Evolutionary conservation across 495 filamentous ascomycete genomes (phyloP).

Genomic region (Xylaria longipes): DNA sequence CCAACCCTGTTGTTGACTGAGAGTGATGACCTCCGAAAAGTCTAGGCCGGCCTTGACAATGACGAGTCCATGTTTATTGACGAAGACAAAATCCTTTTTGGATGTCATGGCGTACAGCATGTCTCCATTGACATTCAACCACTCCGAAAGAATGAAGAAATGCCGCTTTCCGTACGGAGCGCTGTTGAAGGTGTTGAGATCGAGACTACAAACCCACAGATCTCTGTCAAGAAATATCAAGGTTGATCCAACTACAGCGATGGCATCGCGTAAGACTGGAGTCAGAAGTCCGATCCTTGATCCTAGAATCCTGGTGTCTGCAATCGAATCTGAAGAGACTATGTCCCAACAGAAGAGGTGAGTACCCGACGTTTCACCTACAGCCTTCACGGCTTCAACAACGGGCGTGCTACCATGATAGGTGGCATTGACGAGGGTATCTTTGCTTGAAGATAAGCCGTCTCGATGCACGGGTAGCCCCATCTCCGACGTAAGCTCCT

Average conservation of each 20-base stretch:
- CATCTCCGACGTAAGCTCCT: slow-evolving; percentile 25
- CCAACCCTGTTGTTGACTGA: slow-evolving; percentile 16
- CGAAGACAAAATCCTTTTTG: slow-evolving; percentile 32
- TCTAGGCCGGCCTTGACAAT: slow-evolving; percentile 33
- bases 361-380: slow-evolving; percentile 10
- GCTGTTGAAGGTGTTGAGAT: slow-evolving; percentile 25
- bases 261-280: not conserved
- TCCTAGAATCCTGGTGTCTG: slow-evolving; percentile 15
- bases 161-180: slow-evolving; percentile 27
- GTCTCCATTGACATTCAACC: slow-evolving; percentile 24
- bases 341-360: slow-evolving; percentile 15
- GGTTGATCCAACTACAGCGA: slow-evolving; percentile 32
- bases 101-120: slow-evolving; percentile 4
- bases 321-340: slow-evolving; percentile 24
- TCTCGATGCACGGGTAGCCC: slow-evolving; percentile 15
- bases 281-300: slow-evolving; percentile 18
- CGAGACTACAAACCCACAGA: slow-evolving; percentile 38
- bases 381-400: slow-evolving; percentile 15
- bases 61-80: slow-evolving; percentile 24
- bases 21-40: slow-evolving; percentile 25
- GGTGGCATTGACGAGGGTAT: slow-evolving; percentile 9
- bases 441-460: slow-evolving; percentile 17
- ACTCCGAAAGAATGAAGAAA: slow-evolving; percentile 40
- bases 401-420: slow-evolving; percentile 27
- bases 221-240: slow-evolving; percentile 37